phyloP scores from a whole-genome alignment of 83 land plant species.

The Thuja plicata region DNA sequence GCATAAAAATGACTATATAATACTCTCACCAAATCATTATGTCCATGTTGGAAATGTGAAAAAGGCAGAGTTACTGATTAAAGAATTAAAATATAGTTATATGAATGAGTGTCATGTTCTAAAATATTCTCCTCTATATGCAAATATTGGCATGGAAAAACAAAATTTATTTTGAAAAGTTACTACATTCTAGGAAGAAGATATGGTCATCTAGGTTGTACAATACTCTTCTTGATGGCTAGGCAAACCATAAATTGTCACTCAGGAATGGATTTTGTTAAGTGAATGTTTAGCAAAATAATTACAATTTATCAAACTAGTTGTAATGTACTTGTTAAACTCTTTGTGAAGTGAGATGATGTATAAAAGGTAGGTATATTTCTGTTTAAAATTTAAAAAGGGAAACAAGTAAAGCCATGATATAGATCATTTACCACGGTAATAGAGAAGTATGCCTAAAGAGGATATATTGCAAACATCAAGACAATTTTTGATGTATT shows the following conservation, averaged over 20 bases:
- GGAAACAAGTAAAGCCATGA: slow-evolving; percentile 28
- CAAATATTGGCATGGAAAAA: slow-evolving; percentile 37
- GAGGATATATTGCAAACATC: slow-evolving; percentile 46
- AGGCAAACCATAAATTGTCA: slow-evolving; percentile 37
- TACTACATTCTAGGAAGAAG: slow-evolving; percentile 20
- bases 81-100: slow-evolving; percentile 38
- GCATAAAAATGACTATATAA: slow-evolving; percentile 24
- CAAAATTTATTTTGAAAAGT: slow-evolving; percentile 27
- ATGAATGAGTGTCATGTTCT: slow-evolving; percentile 30
- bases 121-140: slow-evolving; percentile 35
- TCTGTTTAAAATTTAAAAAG: slow-evolving; percentile 23
- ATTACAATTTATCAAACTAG: slow-evolving; percentile 24
- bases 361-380: slow-evolving; percentile 43
- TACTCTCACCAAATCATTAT: slow-evolving; percentile 42
- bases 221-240: slow-evolving; percentile 29
- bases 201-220: slow-evolving; percentile 22
- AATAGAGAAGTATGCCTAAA: slow-evolving; percentile 39
- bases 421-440: slow-evolving; percentile 22
- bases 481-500: slow-evolving; percentile 43
- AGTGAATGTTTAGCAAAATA: slow-evolving; percentile 38
- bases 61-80: slow-evolving; percentile 41
- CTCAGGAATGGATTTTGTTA: slow-evolving; percentile 43
- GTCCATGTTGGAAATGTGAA: slow-evolving; percentile 22
- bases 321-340: slow-evolving; percentile 48
- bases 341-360: slow-evolving; percentile 39